Evolutionary conservation across 768 basidiomycete genomes (phyloP).

Genomic region (Suillus hirtellus): DNA sequence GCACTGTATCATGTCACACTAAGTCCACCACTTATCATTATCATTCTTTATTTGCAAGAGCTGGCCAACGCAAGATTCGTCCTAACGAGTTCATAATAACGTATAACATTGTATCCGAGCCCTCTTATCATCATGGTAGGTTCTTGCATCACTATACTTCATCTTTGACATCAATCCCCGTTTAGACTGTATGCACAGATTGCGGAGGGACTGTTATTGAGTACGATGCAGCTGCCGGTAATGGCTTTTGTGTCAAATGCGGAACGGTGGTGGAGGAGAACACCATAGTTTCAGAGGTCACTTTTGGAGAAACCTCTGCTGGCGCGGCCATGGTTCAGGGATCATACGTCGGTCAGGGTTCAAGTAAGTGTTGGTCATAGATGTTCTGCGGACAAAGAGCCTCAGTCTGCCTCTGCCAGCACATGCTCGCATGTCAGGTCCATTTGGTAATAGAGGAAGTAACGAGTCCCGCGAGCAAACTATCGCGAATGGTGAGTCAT

Average conservation of each 20-base stretch:
- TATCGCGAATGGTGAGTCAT: constrained; percentile 74
- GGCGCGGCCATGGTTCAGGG: constrained; percentile 97
- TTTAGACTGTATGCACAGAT: constrained; percentile 65
- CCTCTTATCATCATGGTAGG: constrained; percentile 2
- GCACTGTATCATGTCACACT: not conserved
- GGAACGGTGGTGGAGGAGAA: constrained; percentile 93
- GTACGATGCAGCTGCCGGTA: constrained; percentile 81
- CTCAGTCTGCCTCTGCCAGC: constrained; percentile 43
- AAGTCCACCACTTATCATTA: constrained; percentile 4
- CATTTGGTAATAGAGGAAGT: constrained; percentile 76
- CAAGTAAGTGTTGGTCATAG: constrained; percentile 59
- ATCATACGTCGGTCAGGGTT: constrained; percentile 85
- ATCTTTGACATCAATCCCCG: constrained; percentile 3
- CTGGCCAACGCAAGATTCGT: not conserved
- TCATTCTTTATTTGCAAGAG: constrained; percentile 1
- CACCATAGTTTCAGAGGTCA: constrained; percentile 89
- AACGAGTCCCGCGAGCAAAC: constrained; percentile 89
- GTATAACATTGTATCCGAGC: not conserved
- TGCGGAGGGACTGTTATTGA: constrained; percentile 85
- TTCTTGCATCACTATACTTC: not conserved
- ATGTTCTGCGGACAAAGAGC: not conserved
- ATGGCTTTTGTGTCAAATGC: constrained; percentile 83
- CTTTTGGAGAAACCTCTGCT: constrained; percentile 89
- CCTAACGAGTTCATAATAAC: not conserved
- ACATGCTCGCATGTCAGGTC: constrained; percentile 79